Evolutionary conservation across 2,329 filamentous ascomycete genomes (phyloP).

Genomic region (Mollisia scopiformis): DNA sequence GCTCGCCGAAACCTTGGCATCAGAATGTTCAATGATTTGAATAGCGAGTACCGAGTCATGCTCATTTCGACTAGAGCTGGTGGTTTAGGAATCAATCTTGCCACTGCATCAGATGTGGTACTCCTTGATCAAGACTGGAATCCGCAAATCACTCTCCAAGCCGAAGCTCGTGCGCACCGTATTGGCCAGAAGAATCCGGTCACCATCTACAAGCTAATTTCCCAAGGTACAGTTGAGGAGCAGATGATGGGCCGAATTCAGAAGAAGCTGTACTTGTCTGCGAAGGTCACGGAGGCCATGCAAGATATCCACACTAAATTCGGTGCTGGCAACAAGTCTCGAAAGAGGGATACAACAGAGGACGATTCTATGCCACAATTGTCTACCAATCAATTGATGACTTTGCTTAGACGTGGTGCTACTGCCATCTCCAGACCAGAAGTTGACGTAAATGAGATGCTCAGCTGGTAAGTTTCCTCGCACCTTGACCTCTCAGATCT

Average conservation of each 20-base stretch:
- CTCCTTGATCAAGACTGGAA: conserved; percentile 98
- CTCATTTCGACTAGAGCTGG: conserved; percentile 91
- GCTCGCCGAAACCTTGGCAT: conserved; percentile 92
- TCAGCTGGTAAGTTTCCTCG: conserved; percentile 45
- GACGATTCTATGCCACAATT: conserved; percentile 55
- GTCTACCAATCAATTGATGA: conserved; percentile 54
- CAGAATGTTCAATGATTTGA: conserved; percentile 86
- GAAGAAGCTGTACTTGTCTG: conserved; percentile 64
- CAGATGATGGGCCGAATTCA: conserved; percentile 63
- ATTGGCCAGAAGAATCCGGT: conserved; percentile 97
- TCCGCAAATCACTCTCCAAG: conserved; percentile 95
- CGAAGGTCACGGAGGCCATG: conserved; percentile 63
- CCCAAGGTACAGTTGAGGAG: conserved; percentile 85
- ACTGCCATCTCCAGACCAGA: conserved; percentile 54
- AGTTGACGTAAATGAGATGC: conserved; percentile 57
- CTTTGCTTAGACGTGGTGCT: conserved; percentile 55
- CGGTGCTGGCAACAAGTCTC: conserved; percentile 31
- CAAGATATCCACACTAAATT: conserved; percentile 50
- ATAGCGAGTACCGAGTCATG: conserved; percentile 84
- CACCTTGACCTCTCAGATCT: background rate
- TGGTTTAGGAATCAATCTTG: conserved; percentile 95
- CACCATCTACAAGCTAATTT: conserved; percentile 91
- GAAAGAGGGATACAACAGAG: conserved; percentile 29
- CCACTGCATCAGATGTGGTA: conserved; percentile 94
- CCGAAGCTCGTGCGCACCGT: conserved; percentile 87